Base-by-base conservation (phyloP, 2,329 filamentous ascomycete genomes). In the Calonectria pseudoturangicola region DNA sequence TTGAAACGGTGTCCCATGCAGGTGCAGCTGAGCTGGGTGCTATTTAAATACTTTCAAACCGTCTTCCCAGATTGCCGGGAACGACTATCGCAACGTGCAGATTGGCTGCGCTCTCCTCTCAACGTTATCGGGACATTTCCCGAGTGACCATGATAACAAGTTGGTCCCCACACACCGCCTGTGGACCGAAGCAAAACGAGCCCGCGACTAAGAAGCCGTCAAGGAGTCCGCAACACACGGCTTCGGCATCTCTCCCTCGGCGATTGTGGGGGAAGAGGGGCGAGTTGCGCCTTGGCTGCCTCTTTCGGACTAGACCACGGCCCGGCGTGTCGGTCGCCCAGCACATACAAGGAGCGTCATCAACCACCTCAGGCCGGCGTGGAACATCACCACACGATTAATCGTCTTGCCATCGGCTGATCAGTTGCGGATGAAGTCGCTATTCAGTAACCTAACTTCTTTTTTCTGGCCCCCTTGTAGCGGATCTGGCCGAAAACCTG, bases 221-320 rank as follows among this genome's bases (percentile, higher is more conserved):
- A 51, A 51, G 27, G 15, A 27, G 28, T n/a, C n/a, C 54, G 39
- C 48, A 62, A 45, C 28, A 16, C 30, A 47, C 45, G 25, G 16
- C 21, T 30, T 36, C 68, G 62, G 68, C 48, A 63, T 63, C 73
- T 63, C 68, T 65, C 62, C 68, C 58, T 54, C 67, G 71, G 73
- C 47, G 73, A 43, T 60, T 71, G 70, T 67, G 48, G 73, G 65
- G 68, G 68, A 70, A 41, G 65, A 69, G 68, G 69, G 66, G 56
- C 45, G 18, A 71, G 54, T 65, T 83, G 81, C 73, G 75, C 70
- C 82, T 81, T 79, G 80, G 79, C 78, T 85, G 74, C 83, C 78
- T 15, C 1, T 74, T 79, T 45, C 2, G 73, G 82, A 33, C 68
- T 84, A 84, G 83, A 33, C 33, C 69, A 64, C 27, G n/a, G 2